Base-by-base conservation (phyloP, 768 basidiomycete species). In the Lanmaoa rubissima region DNA sequence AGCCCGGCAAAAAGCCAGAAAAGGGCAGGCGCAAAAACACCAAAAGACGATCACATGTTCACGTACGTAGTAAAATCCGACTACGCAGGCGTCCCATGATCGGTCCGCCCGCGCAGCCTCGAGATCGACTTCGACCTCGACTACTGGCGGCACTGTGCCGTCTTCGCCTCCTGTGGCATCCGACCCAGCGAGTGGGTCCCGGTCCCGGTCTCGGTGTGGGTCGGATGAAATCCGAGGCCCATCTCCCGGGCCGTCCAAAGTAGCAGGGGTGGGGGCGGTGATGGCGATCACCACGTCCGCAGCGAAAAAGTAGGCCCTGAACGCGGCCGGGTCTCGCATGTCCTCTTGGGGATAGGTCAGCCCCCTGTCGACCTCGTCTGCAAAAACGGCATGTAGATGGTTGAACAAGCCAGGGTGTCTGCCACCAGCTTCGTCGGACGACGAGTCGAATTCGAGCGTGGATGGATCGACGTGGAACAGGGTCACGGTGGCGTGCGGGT, bases 271-370 rank as follows among this genome's bases (percentile, higher is more conserved):
- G 28, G 28, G 0, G 19, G n/a, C 16, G n/a, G 31, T 3, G 28
- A 94, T 76, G 0, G 84, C 92, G 51, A 94, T 69, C 62, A 94
- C 79, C 3, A 89, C 86, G 62, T 90, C 90, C 21, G 80, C 87
- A 1, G 83, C 81, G 63, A 91, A 90, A 72, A 88, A 94, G 70
- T 92, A 93, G 12, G 78, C 75, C 55, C 79, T 81, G 72, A 94
- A 97, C 3, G 78, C 73, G 34, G 80, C 72, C 24, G 78, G 76
- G 7, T 75, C 73, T 51, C 78, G 75, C 17, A 79, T 74, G 40
- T 79, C 80, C 71, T 93, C 90, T 72, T 95, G 94, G 0, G 94
- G 93, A 71, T 95, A 96, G 9, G 94, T 92, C 59, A 75, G 65
- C 1, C 94, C 94, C 45, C 81, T 81, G 54, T 85, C 86, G 13